phyloP scores from a whole-genome alignment of 208 protist species.

The Leishmania amazonensis region DNA sequence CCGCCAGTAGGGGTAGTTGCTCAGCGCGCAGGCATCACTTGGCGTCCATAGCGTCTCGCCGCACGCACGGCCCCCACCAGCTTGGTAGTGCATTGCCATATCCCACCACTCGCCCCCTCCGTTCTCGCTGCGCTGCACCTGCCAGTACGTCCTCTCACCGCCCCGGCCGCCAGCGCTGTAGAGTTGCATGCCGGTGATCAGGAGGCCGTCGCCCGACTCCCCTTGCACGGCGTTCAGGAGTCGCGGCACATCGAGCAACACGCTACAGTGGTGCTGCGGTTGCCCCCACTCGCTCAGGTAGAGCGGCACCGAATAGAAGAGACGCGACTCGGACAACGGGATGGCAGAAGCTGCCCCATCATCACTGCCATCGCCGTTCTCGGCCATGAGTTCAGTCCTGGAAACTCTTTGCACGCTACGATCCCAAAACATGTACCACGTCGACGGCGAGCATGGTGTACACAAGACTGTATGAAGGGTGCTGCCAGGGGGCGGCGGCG shows the following conservation, averaged over 20 bases:
- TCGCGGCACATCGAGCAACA: conserved; percentile 19
- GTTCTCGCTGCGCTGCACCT: conserved; percentile 30
- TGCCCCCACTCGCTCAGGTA: conserved; percentile 19
- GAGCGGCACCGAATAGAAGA: conserved; percentile 26
- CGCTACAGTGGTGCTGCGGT: conserved; percentile 24
- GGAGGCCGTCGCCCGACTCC: conserved; percentile 5
- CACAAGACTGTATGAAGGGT: conserved; percentile 22
- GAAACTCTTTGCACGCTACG: conserved; percentile 8
- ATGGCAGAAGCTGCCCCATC: not conserved
- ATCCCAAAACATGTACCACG: conserved; percentile 27
- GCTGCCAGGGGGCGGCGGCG: not conserved
- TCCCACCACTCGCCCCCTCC: conserved; percentile 15
- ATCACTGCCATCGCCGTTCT: not conserved
- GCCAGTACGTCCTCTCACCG: conserved; percentile 15
- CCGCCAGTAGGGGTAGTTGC: conserved; percentile 24
- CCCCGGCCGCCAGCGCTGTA: conserved; percentile 19
- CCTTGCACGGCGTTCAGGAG: conserved; percentile 1
- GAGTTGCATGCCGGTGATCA: conserved; percentile 28
- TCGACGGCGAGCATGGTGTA: conserved; percentile 10
- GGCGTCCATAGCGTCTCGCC: conserved; percentile 25
- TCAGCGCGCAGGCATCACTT: conserved; percentile 7
- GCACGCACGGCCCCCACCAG: conserved; percentile 6
- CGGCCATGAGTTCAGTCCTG: not conserved
- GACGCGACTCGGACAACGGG: conserved; percentile 12
- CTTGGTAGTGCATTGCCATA: conserved; percentile 23